Conservation (phyloP, 1,284 basidiomycete species). For the Marasmius fiardii region DNA sequence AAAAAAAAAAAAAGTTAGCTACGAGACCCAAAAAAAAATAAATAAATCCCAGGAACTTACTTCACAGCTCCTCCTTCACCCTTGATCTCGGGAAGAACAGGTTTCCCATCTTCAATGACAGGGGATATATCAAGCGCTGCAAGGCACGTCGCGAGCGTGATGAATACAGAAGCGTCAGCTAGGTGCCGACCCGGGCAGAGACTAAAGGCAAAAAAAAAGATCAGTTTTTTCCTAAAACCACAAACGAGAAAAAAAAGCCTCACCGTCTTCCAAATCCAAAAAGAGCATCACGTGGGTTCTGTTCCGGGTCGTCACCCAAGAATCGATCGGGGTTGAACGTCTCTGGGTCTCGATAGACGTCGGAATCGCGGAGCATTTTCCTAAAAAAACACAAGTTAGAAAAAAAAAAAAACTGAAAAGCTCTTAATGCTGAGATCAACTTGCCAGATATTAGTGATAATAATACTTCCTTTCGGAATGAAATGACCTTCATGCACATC, state of each 20-base stretch:
- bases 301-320: constrained; percentile 15
- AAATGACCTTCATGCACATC: constrained; percentile 21
- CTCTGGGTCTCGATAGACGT: constrained; percentile 17
- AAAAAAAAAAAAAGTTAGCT: neutral
- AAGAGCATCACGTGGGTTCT: constrained; percentile 14
- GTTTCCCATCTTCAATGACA: neutral
- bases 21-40: too few relatives aligned
- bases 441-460: constrained; percentile 22
- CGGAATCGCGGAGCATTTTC: constrained; percentile 17
- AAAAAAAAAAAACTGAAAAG: neutral
- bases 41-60: constrained; percentile 1
- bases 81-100: constrained; percentile 8
- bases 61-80: constrained; percentile 5
- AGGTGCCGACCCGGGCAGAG: constrained; percentile 21
- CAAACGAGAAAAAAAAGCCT: neutral
- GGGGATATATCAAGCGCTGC: constrained; percentile 19
- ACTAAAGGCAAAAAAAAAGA: neutral
- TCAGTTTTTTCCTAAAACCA: neutral
- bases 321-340: constrained; percentile 27
- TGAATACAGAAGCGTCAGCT: constrained; percentile 20
- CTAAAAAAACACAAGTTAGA: constrained; percentile 5
- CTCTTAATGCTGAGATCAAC: neutral
- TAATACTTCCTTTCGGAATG: constrained; percentile 21
- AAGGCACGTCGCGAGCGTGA: constrained; percentile 19
- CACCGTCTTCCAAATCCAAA: constrained; percentile 20